phyloP scores from a whole-genome alignment of 73 alveolate species.

The Tetrahymena borealis region DNA sequence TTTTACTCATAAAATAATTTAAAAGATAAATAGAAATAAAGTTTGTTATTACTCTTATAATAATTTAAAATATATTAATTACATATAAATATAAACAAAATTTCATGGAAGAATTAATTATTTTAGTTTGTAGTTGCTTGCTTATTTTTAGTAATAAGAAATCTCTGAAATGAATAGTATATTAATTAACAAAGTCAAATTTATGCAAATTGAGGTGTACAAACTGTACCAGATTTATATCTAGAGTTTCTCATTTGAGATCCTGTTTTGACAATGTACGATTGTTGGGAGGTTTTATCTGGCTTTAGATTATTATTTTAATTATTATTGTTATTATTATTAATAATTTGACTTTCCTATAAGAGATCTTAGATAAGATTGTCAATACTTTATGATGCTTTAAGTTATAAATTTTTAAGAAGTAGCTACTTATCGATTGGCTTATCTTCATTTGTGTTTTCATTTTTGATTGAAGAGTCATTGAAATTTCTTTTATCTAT shows the following conservation, averaged over 20 bases:
- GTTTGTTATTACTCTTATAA: no score
- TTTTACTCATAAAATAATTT: no score
- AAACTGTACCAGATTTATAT: neutral
- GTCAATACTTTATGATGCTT: neutral
- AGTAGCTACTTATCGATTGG: neutral
- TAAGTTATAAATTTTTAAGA: neutral
- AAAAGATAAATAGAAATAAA: no score
- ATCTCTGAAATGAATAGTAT: neutral
- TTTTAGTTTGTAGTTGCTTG: no score
- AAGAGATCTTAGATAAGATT: neutral
- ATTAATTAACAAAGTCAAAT: neutral
- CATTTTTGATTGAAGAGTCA: neutral
- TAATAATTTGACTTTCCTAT: neutral
- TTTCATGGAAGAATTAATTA: no score
- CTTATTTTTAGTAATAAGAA: no score
- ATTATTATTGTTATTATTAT: neutral
- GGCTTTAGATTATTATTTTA: neutral
- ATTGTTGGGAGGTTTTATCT: no score
- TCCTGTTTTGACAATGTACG: neutral
- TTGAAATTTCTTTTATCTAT: neutral
- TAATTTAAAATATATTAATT: no score
- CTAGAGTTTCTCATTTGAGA: neutral
- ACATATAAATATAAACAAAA: no score
- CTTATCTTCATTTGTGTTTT: neutral
- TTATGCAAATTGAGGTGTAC: neutral